Evolutionary conservation across 1,139 yeast genomes (phyloP).

Genomic region (Geotrichum phurueaensis): DNA sequence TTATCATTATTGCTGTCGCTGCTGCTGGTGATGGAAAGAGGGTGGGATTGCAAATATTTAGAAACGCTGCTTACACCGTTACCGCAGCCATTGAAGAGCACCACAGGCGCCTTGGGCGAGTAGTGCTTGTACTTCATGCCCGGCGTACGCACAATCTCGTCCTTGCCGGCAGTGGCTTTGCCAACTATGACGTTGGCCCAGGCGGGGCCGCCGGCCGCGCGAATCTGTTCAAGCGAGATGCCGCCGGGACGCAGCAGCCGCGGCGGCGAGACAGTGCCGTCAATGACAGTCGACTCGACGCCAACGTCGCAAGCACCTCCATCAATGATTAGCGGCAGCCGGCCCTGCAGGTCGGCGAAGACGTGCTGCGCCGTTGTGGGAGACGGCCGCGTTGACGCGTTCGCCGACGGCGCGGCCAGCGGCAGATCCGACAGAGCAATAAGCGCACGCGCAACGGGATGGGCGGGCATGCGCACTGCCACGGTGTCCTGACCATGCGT

Average conservation of each 20-base stretch:
- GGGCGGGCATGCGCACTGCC: constrained; percentile 83
- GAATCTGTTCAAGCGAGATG: constrained; percentile 69
- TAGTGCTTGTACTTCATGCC: constrained; percentile 97
- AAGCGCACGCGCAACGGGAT: constrained; percentile 85
- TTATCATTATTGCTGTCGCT: background rate
- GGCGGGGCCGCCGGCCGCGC: constrained; percentile 50
- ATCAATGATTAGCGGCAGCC: constrained; percentile 79
- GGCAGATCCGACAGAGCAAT: constrained; percentile 85
- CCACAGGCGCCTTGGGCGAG: constrained; percentile 81
- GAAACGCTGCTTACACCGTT: constrained; percentile 36
- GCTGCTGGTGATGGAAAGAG: background rate
- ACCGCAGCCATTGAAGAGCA: constrained; percentile 53
- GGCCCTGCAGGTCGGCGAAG: constrained; percentile 65
- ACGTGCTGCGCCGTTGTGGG: constrained; percentile 90
- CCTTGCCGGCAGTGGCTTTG: constrained; percentile 54
- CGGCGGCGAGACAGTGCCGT: constrained; percentile 81
- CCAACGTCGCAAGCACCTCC: constrained; percentile 93
- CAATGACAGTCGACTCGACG: constrained; percentile 88
- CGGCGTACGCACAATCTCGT: constrained; percentile 82
- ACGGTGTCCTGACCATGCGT: constrained; percentile 86
- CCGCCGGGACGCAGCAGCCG: constrained; percentile 93
- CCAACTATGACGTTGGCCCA: constrained; percentile 67
- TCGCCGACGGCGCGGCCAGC: constrained; percentile 95
- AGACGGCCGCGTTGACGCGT: constrained; percentile 91
- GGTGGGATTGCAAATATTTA: constrained; percentile 20